phyloP scores from a whole-genome alignment of 768 basidiomycete species.

The Daedaleopsis nitida region DNA sequence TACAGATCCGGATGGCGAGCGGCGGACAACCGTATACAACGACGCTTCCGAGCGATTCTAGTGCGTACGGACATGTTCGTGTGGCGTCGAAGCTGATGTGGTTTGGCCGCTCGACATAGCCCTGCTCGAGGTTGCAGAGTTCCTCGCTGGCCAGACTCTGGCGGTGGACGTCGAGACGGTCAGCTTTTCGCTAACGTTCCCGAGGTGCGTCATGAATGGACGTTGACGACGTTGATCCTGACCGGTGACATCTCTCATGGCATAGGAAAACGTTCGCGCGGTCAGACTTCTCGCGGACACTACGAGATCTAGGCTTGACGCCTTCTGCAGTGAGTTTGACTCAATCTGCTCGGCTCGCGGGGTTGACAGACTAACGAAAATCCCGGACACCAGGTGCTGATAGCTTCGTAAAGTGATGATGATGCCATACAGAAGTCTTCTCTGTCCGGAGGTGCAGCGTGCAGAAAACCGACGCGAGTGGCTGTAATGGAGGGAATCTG shows the following conservation, averaged over 20 bases:
- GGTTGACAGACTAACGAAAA: neutral
- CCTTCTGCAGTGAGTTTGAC: slow-evolving; percentile 72
- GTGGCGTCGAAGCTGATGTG: neutral
- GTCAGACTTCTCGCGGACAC: slow-evolving; percentile 74
- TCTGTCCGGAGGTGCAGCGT: no score
- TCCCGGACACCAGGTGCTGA: slow-evolving; percentile 25
- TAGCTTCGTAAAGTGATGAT: slow-evolving; percentile 21
- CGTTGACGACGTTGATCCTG: neutral
- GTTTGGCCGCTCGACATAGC: slow-evolving; percentile 44
- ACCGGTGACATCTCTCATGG: neutral
- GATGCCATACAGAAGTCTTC: neutral
- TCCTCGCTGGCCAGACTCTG: slow-evolving; percentile 72
- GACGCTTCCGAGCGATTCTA: slow-evolving; percentile 75
- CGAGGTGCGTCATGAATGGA: slow-evolving; percentile 54
- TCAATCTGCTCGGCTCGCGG: neutral
- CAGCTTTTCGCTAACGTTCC: slow-evolving; percentile 79
- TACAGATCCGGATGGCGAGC: slow-evolving; percentile 85
- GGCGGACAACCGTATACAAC: slow-evolving; percentile 83
- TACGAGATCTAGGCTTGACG: slow-evolving; percentile 85
- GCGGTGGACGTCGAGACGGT: slow-evolving; percentile 77
- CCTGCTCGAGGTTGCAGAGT: slow-evolving; percentile 85
- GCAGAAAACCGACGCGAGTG: no score
- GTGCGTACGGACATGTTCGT: slow-evolving; percentile 44
- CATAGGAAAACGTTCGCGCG: slow-evolving; percentile 75
- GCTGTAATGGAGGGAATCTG: no score